Conservation (phyloP, 768 basidiomycete species). For the Mycena alexandri region DNA sequence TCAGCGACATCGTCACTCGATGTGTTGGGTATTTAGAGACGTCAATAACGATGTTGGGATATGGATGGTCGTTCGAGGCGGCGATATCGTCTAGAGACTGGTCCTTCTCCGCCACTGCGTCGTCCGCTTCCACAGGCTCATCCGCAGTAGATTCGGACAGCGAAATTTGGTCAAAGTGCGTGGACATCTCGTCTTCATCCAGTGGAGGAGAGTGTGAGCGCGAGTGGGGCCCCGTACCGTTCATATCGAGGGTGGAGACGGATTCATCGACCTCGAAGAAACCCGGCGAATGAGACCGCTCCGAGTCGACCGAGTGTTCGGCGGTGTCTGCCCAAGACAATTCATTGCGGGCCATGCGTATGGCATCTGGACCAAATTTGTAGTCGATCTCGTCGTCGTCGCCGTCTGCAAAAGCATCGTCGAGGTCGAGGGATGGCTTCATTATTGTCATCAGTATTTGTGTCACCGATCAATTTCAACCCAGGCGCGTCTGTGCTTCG, state of each 20-base stretch:
- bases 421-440: conserved; percentile 57
- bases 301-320: conserved; percentile 50
- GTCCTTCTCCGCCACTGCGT: too few species aligned
- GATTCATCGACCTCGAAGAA: conserved; percentile 55
- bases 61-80: conserved; percentile 1
- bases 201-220: conserved; percentile 37
- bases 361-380: conserved; percentile 71
- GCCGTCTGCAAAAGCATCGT: conserved; percentile 78
- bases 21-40: conserved; percentile 50
- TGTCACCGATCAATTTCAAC: too few species aligned
- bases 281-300: conserved; percentile 36
- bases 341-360: conserved; percentile 64
- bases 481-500: too few species aligned
- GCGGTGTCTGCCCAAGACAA: conserved; percentile 48
- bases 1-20: conserved; percentile 44
- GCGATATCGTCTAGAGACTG: not conserved
- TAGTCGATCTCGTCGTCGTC: conserved; percentile 62
- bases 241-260: conserved; percentile 71
- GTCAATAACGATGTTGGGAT: conserved; percentile 55
- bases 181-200: conserved; percentile 33
- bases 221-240: conserved; percentile 49
- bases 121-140: not conserved
- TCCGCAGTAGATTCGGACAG: conserved; percentile 41
- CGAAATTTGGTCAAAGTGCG: conserved; percentile 55
- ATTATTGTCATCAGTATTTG: too few species aligned